Percentiles rank a stretch among this genome's conserved stretches.
Conservation (phyloP, 129 eudicot species). For the Smallanthus sonchifolius region DNA sequence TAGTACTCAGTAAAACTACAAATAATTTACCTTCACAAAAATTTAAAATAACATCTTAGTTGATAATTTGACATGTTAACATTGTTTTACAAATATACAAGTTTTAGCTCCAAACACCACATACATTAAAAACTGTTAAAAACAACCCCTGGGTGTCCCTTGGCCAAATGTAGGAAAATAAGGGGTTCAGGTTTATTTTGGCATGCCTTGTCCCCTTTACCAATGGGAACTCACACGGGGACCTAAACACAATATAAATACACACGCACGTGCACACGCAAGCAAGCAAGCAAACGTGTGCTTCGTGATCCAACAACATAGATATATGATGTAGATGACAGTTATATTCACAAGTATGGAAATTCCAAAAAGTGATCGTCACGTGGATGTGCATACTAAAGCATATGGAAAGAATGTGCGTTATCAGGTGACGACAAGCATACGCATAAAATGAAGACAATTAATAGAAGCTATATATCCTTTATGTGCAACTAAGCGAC, state of each 20-base stretch:
- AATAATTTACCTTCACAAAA: neutral
- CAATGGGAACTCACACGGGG: neutral
- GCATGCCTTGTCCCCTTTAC: neutral
- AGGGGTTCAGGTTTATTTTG: neutral
- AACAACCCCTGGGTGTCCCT: neutral
- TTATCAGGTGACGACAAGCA: slow-evolving; percentile 19
- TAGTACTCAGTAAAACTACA: neutral
- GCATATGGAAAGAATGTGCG: neutral
- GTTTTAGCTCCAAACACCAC: neutral
- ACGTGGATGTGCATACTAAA: slow-evolving; percentile 6
- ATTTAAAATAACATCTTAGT: neutral
- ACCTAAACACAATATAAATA: neutral
- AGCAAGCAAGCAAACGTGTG: neutral
- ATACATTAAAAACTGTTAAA: neutral
- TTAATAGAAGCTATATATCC: neutral
- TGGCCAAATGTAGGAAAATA: neutral
- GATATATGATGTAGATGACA: neutral
- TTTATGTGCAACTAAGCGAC: neutral
- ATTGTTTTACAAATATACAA: slow-evolving; percentile 3
- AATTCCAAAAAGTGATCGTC: slow-evolving; percentile 2
- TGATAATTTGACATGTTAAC: neutral
- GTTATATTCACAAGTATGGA: slow-evolving; percentile 4
- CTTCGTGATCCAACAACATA: neutral
- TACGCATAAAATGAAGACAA: neutral
- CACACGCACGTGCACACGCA: neutral